A percentile compares a stretch with the other conserved stretches of the same genome.
Evolutionary conservation across 2,329 filamentous ascomycete species (phyloP).

Genomic region (Myriosclerotinia curreyana): DNA sequence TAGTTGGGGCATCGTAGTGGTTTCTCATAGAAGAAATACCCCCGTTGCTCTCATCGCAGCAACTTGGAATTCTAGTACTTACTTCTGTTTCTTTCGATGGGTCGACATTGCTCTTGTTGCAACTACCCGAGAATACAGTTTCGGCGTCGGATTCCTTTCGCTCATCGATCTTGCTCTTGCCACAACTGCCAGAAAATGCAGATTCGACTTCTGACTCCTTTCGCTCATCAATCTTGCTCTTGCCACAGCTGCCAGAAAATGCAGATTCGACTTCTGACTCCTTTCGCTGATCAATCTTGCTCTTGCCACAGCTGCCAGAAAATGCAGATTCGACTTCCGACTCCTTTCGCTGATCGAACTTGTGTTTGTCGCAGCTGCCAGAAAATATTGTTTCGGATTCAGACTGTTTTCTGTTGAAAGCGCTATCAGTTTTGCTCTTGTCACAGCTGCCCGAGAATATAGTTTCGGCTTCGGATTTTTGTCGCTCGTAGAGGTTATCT

Average conservation of each 20-base stretch:
- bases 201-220: background rate
- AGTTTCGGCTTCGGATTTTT: slow-evolving; percentile 10
- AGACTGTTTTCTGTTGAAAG: background rate
- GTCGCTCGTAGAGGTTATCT: background rate
- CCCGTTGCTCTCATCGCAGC: background rate
- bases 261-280: slow-evolving; percentile 1
- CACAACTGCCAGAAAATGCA: background rate
- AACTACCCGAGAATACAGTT: background rate
- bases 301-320: background rate
- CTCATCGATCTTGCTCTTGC: background rate
- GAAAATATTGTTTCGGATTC: background rate
- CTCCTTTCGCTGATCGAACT: background rate
- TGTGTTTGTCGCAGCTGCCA: background rate
- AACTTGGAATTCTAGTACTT: background rate
- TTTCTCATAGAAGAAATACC: background rate
- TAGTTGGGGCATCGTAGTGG: background rate
- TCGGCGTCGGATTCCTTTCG: background rate
- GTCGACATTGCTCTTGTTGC: background rate
- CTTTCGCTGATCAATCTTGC: background rate
- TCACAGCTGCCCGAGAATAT: slow-evolving; percentile 15
- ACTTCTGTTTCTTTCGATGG: background rate
- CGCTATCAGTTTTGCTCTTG: background rate
- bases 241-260: background rate
- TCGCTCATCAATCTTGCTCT: background rate
- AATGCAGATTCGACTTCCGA: background rate